Conservation (phyloP, 225 moss, liverwort and hornwort genomes). For the Polytrichum formosum region DNA sequence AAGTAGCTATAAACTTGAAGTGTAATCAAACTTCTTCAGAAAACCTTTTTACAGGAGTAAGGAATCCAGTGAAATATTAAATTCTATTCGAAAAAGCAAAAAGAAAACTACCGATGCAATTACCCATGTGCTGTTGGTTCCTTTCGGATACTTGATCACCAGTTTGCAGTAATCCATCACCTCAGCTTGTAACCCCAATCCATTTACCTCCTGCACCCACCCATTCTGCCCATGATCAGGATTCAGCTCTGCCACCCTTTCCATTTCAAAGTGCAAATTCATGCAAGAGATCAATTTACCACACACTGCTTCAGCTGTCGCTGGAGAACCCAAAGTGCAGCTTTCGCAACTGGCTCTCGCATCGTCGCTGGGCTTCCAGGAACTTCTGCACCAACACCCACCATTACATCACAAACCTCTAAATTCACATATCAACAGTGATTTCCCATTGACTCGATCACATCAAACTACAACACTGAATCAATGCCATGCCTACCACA, state of each 20-base stretch:
- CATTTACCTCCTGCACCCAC: constrained; percentile 29
- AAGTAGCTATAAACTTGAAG: neutral
- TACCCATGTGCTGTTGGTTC: constrained; percentile 55
- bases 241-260: neutral
- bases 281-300: constrained; percentile 9
- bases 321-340: constrained; percentile 21
- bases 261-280: neutral
- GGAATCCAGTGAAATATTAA: too few relatives aligned
- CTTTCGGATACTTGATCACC: constrained; percentile 30
- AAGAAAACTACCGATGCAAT: neutral
- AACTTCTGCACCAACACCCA: too few relatives aligned
- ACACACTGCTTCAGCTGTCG: constrained; percentile 30
- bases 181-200: constrained; percentile 48
- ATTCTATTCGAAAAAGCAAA: neutral
- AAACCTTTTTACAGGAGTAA: too few relatives aligned
- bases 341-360: too few relatives aligned
- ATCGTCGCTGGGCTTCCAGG: too few relatives aligned
- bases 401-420: too few relatives aligned
- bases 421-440: too few relatives aligned
- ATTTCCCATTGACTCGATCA: too few relatives aligned
- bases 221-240: neutral
- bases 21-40: neutral
- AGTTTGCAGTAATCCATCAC: constrained; percentile 36
- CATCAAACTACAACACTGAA: too few relatives aligned
- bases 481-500: too few relatives aligned